phyloP scores from a whole-genome alignment of 805 yeast species.

The Candida qinlingensis region DNA sequence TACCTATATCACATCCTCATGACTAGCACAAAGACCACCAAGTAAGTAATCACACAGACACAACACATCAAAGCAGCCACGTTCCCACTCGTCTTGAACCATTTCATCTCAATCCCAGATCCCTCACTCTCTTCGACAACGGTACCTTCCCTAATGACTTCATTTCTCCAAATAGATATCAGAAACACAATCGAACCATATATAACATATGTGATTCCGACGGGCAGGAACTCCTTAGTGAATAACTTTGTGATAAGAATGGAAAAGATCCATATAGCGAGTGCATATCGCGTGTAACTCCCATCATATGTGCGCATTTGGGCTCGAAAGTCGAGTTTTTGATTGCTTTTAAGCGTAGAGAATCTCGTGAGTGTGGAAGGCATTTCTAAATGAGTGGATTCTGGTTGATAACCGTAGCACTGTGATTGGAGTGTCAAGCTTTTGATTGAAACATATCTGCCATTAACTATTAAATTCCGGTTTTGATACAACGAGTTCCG shows the following conservation, averaged over 20 bases:
- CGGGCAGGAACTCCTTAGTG: slow-evolving; percentile 54
- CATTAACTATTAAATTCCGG: no score
- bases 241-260: slow-evolving; percentile 61
- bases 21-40: slow-evolving; percentile 46
- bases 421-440: no score
- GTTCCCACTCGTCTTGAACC: slow-evolving; percentile 58
- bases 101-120: slow-evolving; percentile 32
- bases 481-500: no score
- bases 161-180: slow-evolving; percentile 30
- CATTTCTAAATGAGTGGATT: not conserved
- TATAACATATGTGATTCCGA: slow-evolving; percentile 60
- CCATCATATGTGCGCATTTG: slow-evolving; percentile 84
- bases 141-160: not conserved
- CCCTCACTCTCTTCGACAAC: slow-evolving; percentile 24
- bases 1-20: slow-evolving; percentile 30
- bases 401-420: no score
- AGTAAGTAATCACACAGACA: slow-evolving; percentile 46
- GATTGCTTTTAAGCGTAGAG: not conserved
- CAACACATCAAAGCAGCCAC: slow-evolving; percentile 46
- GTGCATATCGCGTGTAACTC: slow-evolving; percentile 69
- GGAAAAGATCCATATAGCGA: slow-evolving; percentile 60
- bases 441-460: no score
- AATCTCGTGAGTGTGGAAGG: not conserved
- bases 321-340: slow-evolving; percentile 31
- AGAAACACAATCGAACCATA: slow-evolving; percentile 47